Evolutionary conservation across 768 basidiomycete species (phyloP), one percentile per base, ranked within the genome.

Genomic region (Tylopilus rubrobrunneus): DNA sequence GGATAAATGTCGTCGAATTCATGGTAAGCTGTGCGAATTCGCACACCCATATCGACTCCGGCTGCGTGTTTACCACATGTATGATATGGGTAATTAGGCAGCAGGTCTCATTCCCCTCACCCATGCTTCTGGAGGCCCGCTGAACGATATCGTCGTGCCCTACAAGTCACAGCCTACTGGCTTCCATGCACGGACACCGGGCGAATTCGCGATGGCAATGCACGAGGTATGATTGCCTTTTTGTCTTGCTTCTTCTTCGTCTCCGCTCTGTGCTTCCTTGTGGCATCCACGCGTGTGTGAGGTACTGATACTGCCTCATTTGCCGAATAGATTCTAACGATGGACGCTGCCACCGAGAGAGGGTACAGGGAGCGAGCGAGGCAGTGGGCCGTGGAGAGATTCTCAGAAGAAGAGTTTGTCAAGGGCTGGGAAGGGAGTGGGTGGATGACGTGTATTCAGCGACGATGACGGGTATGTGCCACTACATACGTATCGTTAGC

Each of bases 1-100:
- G 97, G 3, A 98, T 99, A 68, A 97, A 94, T 61, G 79, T 99
- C 36, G 96, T 99, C 8, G 96, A 99, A 68, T 96, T 90, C 62
- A 96, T 98, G 95, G 95, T 90, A 46, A 58, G 81, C 68, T 21
- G 58, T 53, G 46, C 45, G 21, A 7, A 58, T 29, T 53, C 48
- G 19, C 12, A 34, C 34, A 2, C 45, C 10, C 41, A 29, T 8
- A 36, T 34, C 9, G n/a, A 37, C 10, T 53, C 29, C 33, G 5
- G 37, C 41, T 60, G 51, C 55, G 47, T 59, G 57, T 54, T 60
- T 15, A 57, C 42, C 34, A 36, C 58, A 39, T 49, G 63, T 51
- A 34, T 45, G 17, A 15, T 23, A n/a, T 46, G 33, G 19, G 51
- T 49, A 5, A 48, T 49, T 57, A 98, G 95, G 95, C 93, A 10